phyloP scores from a whole-genome alignment of 2,329 filamentous ascomycete genomes.

The Chrysoporthe cubensis region DNA sequence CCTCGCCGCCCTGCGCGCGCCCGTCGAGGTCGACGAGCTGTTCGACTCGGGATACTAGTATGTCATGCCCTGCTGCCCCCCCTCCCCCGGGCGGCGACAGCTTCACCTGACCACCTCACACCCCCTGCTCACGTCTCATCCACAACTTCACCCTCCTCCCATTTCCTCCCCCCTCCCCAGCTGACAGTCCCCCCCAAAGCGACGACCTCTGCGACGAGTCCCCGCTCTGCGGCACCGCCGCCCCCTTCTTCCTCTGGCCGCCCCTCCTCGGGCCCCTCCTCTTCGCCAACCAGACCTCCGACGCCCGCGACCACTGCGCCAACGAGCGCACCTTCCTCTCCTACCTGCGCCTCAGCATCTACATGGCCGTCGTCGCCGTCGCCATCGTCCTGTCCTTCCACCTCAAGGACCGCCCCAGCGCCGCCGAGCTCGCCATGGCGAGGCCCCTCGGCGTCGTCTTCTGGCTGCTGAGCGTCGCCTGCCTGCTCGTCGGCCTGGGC shows the following conservation, averaged over 20 bases:
- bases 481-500: constrained; percentile 74
- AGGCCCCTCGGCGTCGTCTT: constrained; percentile 86
- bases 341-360: constrained; percentile 85
- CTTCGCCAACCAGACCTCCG: constrained; percentile 75
- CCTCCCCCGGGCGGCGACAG: no score
- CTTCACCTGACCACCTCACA: not conserved
- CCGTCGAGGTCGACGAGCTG: constrained; percentile 49
- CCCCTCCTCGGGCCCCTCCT: constrained; percentile 66
- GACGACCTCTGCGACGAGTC: constrained; percentile 1
- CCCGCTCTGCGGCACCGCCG: constrained; percentile 13
- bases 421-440: constrained; percentile 75
- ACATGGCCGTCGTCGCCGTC: constrained; percentile 86
- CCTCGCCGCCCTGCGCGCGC: constrained; percentile 43
- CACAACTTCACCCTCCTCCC: no score
- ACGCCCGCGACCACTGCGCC: constrained; percentile 78
- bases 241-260: constrained; percentile 64
- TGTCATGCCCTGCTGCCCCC: not conserved
- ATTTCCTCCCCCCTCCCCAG: not conserved
- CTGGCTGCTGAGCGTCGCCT: constrained; percentile 80
- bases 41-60: constrained; percentile 25
- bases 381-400: constrained; percentile 95
- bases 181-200: not conserved
- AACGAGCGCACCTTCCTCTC: constrained; percentile 87
- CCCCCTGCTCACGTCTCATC: not conserved
- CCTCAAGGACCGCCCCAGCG: constrained; percentile 72